These are phyloP conservation scores for Excoecaria agallocha DNA, from an alignment of 345 rosid species.

Conservation along the genomic window DNA sequence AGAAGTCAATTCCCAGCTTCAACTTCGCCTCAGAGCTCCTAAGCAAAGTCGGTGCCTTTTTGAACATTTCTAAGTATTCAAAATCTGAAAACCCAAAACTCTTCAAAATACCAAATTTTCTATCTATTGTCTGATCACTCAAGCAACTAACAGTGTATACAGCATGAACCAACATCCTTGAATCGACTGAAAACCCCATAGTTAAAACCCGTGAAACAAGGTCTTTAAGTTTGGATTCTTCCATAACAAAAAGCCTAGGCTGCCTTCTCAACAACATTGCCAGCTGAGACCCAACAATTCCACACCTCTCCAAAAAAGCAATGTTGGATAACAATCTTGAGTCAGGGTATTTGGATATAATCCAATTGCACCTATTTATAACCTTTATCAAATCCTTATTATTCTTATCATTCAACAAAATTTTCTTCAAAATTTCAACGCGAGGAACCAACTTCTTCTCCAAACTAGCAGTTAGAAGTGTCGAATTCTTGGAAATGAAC, in stretches of 20 bases:
- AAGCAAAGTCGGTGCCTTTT: conserved; percentile 30
- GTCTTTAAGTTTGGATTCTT: conserved; percentile 19
- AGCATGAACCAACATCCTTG: conserved; percentile 42
- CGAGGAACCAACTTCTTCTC: conserved; percentile 31
- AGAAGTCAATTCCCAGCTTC: conserved; percentile 33
- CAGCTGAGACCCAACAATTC: conserved; percentile 38
- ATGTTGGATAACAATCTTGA: conserved; percentile 25
- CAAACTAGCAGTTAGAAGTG: conserved; percentile 24
- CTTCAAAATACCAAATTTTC: conserved; percentile 28
- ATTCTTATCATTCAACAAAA: conserved; percentile 23
- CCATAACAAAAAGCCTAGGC: conserved; percentile 30
- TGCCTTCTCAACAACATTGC: conserved; percentile 25
- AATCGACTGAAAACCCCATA: conserved; percentile 39
- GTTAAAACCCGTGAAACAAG: conserved; percentile 21
- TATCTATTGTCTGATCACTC: conserved; percentile 25
- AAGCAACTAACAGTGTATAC: conserved; percentile 29
- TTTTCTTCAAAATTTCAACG: conserved; percentile 17
- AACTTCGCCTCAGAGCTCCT: conserved; percentile 32
- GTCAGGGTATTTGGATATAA: conserved; percentile 18
- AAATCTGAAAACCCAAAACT: conserved; percentile 32
- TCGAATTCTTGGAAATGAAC: conserved; percentile 24
- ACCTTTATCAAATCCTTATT: conserved; percentile 26
- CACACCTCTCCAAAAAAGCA: conserved; percentile 26
- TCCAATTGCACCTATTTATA: conserved; percentile 23
- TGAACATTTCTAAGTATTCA: conserved; percentile 30